Conservation (phyloP, 2,329 filamentous ascomycete genomes). For the Fonsecaea nubica region DNA sequence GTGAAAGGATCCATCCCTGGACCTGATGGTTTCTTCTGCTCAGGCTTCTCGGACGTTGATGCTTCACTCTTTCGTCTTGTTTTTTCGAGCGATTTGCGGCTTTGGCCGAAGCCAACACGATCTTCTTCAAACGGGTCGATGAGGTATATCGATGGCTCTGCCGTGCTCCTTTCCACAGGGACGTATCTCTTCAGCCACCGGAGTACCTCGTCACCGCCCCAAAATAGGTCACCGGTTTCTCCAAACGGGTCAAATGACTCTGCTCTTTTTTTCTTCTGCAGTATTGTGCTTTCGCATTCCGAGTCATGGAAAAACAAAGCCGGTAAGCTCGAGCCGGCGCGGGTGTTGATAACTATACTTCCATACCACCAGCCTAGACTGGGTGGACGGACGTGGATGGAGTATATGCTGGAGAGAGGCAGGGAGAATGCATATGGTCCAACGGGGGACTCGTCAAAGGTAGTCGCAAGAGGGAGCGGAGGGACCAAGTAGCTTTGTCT, state of each 20-base stretch:
- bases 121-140: conserved; percentile 88
- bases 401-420: conserved; percentile 88
- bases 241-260: conserved; percentile 92
- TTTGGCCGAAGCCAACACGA: conserved; percentile 73
- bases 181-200: conserved; percentile 89
- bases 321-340: conserved; percentile 89
- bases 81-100: conserved; percentile 59
- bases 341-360: conserved; percentile 89
- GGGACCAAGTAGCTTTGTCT: conserved; percentile 90
- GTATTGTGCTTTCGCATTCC: conserved; percentile 92
- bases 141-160: conserved; percentile 89
- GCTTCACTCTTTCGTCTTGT: conserved; percentile 46
- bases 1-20: conserved; percentile 82
- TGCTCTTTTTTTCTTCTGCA: conserved; percentile 87
- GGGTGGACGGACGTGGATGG: conserved; percentile 84
- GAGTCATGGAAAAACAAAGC: conserved; percentile 97
- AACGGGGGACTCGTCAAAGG: conserved; percentile 67
- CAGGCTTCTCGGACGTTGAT: conserved; percentile 48
- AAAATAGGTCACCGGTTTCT: conserved; percentile 85
- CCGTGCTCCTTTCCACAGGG: conserved; percentile 78
- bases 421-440: conserved; percentile 91
- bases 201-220: conserved; percentile 95
- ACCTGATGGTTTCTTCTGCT: conserved; percentile 43
- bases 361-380: conserved; percentile 99
- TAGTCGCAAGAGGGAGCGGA: conserved; percentile 83